Evolutionary conservation across 352 stramenopile species (phyloP).

Genomic region (Pseudoperonospora humuli): DNA sequence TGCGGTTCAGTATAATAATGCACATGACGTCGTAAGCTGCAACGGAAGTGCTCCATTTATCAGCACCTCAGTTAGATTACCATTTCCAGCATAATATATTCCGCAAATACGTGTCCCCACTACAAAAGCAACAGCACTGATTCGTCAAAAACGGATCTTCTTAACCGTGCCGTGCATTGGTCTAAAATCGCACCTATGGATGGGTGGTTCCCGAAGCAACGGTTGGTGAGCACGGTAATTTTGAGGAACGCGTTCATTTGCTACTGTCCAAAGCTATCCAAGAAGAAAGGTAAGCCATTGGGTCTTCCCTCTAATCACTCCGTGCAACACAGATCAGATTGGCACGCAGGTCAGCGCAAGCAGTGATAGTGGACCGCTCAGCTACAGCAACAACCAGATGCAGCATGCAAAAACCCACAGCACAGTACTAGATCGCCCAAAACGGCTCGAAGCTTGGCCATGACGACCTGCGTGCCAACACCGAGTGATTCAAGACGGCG

Average conservation of each 20-base stretch:
- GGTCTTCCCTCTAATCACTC: slow-evolving; percentile 2
- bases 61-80: too few relatives aligned
- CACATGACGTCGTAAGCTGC: too few relatives aligned
- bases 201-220: slow-evolving; percentile 38
- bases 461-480: slow-evolving; percentile 2
- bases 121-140: not conserved
- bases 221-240: slow-evolving; percentile 50
- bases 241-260: slow-evolving; percentile 42
- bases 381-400: not conserved
- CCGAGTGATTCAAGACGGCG: not conserved
- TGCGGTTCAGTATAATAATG: too few relatives aligned
- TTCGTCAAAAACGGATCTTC: slow-evolving; percentile 10
- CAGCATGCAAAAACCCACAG: slow-evolving; percentile 4
- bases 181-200: slow-evolving; percentile 25
- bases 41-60: too few relatives aligned
- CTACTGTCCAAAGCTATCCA: slow-evolving; percentile 86
- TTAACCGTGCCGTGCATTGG: slow-evolving; percentile 10
- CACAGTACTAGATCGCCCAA: not conserved
- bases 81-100: too few relatives aligned
- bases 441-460: not conserved
- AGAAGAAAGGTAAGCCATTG: slow-evolving; percentile 59
- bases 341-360: not conserved
- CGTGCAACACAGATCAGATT: not conserved
- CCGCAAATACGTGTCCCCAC: too few relatives aligned
- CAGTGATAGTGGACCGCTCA: not conserved